A percentile compares a stretch with the other conserved stretches of the same genome.
Conservation (phyloP, 164 flowering plant species). For the Protea cynaroides region DNA sequence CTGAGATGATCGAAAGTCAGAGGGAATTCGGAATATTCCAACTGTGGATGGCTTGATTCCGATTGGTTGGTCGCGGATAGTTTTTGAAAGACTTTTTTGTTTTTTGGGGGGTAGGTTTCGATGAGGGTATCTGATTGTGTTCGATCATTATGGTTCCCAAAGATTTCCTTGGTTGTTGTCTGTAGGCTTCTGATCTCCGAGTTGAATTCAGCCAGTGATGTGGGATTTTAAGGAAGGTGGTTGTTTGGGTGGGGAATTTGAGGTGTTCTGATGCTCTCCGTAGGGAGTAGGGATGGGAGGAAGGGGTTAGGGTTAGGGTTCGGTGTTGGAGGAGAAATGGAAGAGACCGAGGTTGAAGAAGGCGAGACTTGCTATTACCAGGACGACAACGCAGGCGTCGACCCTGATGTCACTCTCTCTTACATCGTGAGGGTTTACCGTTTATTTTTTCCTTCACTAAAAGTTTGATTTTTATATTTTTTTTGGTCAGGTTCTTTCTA, state of each 20-base stretch:
- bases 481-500: no score
- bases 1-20: conserved; percentile 4
- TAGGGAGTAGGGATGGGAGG: conserved; percentile 60
- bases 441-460: neutral
- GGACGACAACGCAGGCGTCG: conserved; percentile 32
- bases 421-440: conserved; percentile 57
- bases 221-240: conserved; percentile 4
- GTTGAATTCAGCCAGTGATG: conserved; percentile 20
- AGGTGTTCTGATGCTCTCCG: conserved; percentile 53
- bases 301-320: conserved; percentile 58
- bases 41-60: neutral
- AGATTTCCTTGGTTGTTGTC: conserved; percentile 13
- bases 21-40: neutral
- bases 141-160: conserved; percentile 17
- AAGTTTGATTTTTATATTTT: no score
- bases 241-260: conserved; percentile 4
- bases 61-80: conserved; percentile 1
- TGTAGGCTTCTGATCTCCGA: conserved; percentile 16
- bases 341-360: conserved; percentile 90
- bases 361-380: conserved; percentile 74
- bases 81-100: neutral
- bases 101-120: conserved; percentile 15
- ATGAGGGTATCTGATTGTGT: conserved; percentile 18
- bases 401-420: conserved; percentile 57
- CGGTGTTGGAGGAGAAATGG: conserved; percentile 50